Base-by-base conservation (phyloP, 2,329 filamentous ascomycete species). In the Cyphellophora europaea region DNA sequence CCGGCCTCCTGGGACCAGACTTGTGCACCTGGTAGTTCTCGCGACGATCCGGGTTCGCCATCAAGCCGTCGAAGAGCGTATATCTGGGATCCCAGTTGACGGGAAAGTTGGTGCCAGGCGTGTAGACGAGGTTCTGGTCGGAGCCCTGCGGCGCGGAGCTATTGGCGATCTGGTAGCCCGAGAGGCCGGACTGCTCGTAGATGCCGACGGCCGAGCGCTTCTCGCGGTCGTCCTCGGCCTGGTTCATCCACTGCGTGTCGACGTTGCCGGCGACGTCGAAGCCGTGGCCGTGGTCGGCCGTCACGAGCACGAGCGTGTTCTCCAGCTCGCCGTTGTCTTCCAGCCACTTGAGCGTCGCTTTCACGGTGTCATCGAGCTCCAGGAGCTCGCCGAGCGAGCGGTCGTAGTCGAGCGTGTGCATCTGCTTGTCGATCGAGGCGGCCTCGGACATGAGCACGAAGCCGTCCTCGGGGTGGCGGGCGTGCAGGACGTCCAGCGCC, bases 391-490 rank as follows among this genome's bases (percentile, higher is more conserved):
- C 85, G 0, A 93, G 75, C 1, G 85, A 82, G 35, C 85, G 82
- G 61, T 91, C 82, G 55, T 91, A 91, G 63, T 91, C 85, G 13
- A 91, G 72, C 2, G 66, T 57, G 62, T 93, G 85, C 84, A 93
- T 91, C 69, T 85, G 80, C 69, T 93, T 93, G 63, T 91, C 85
- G 48, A 93, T 82, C 2, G 77, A 84, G 11, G 85, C 85, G 16
- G 80, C 85, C 58, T 93, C 85, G 10, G 78, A 77, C 84, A 93
- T 91, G 52, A 93, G 69, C 69, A 91, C 86, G 72, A 82, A 93
- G 5, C 85, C 85, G 40, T 82, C 71, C 38, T 80, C 70, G 19
- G 71, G 71, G 17, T 77, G 75, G 39, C 74, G 70, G 25, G 67
- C 67, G 56, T 80, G 63, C n/a, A 91, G 72, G 35, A 89, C 76